phyloP scores from a whole-genome alignment of 1,139 yeast species.

The Casaregolazyma lundiana region DNA sequence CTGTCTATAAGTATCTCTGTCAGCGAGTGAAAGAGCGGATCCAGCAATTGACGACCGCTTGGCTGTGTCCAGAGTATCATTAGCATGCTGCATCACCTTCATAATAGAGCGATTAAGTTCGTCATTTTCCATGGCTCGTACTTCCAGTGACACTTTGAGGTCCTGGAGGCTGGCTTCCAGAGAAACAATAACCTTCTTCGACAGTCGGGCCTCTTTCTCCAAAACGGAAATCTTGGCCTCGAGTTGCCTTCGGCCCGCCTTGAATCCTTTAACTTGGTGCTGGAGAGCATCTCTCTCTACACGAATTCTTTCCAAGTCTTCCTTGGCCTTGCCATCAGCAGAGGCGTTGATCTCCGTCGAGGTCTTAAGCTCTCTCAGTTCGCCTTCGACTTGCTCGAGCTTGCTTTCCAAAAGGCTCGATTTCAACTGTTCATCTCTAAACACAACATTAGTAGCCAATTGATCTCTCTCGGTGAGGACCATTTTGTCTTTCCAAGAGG shows the following conservation, averaged over 20 bases:
- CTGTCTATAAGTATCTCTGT: background rate
- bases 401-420: slow-evolving; percentile 13
- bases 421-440: slow-evolving; percentile 5
- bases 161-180: slow-evolving; percentile 33
- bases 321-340: slow-evolving; percentile 15
- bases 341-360: slow-evolving; percentile 10
- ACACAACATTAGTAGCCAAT: slow-evolving; percentile 16
- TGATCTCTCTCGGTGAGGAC: slow-evolving; percentile 19
- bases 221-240: slow-evolving; percentile 27
- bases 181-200: slow-evolving; percentile 24
- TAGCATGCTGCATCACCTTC: slow-evolving; percentile 35
- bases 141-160: slow-evolving; percentile 34
- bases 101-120: slow-evolving; percentile 31
- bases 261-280: slow-evolving; percentile 25
- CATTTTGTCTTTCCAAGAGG: slow-evolving; percentile 18
- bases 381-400: slow-evolving; percentile 12
- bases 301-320: slow-evolving; percentile 19
- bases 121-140: slow-evolving; percentile 36
- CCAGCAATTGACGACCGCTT: slow-evolving; percentile 27
- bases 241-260: slow-evolving; percentile 24
- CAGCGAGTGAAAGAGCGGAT: slow-evolving; percentile 12
- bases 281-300: slow-evolving; percentile 28
- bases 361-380: slow-evolving; percentile 11
- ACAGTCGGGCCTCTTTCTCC: slow-evolving; percentile 28
- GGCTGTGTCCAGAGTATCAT: slow-evolving; percentile 31